phyloP scores from a whole-genome alignment of 495 filamentous ascomycete genomes.

The Podospora australis region DNA sequence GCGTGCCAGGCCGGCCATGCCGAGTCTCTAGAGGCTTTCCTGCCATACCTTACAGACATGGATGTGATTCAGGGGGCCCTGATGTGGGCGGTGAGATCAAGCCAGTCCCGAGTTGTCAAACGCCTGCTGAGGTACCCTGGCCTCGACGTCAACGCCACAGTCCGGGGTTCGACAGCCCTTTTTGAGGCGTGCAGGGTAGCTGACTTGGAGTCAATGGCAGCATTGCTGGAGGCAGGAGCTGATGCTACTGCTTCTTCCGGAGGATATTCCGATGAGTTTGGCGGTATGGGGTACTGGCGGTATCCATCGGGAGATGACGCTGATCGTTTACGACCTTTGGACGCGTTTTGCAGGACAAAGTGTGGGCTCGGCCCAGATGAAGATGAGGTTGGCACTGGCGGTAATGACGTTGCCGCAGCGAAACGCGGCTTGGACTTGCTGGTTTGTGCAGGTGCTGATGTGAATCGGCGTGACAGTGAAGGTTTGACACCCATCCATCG shows the following conservation, averaged over 20 bases:
- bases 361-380: too few species aligned
- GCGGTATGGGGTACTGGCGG: too few species aligned
- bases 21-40: slow-evolving; percentile 19
- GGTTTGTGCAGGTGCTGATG: slow-evolving; percentile 15
- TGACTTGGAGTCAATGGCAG: slow-evolving; percentile 8
- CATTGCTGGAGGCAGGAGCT: slow-evolving; percentile 4
- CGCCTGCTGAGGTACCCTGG: slow-evolving; percentile 13
- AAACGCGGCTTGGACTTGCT: slow-evolving; percentile 17
- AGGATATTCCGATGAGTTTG: not conserved
- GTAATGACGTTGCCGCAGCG: not conserved
- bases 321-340: too few species aligned
- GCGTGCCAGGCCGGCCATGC: slow-evolving; percentile 19
- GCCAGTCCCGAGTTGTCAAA: slow-evolving; percentile 11
- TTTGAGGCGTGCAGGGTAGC: not conserved
- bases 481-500: slow-evolving; percentile 15
- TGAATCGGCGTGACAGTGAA: slow-evolving; percentile 13
- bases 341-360: slow-evolving; percentile 12
- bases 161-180: not conserved
- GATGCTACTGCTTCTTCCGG: slow-evolving; percentile 4
- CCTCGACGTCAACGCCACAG: slow-evolving; percentile 7
- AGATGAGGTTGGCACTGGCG: not conserved
- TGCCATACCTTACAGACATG: slow-evolving; percentile 12
- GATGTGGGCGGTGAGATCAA: slow-evolving; percentile 15
- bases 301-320: too few species aligned
- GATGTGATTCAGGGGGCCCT: slow-evolving; percentile 17